A percentile compares a stretch with the other conserved stretches of the same genome.
These are phyloP conservation scores for Skeletonema tropicum DNA, from an alignment of 108 stramenopile genomes.

Conservation along the genomic window DNA sequence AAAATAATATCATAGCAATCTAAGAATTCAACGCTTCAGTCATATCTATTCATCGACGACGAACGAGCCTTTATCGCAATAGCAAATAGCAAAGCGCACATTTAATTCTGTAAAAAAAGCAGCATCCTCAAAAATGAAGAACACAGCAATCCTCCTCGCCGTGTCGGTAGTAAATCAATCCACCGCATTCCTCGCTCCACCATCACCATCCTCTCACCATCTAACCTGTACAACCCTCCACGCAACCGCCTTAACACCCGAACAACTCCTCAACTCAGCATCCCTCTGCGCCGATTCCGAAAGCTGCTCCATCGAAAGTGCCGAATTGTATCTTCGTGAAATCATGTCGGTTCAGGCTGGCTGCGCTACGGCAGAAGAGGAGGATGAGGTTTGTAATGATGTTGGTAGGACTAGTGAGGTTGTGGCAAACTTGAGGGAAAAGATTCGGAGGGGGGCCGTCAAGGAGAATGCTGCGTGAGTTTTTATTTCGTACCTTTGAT, in stretches of 20 bases:
- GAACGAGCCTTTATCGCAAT: no score
- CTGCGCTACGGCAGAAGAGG: conserved; percentile 53
- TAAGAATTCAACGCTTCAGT: no score
- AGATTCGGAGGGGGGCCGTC: conserved; percentile 40
- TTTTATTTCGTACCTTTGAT: background rate
- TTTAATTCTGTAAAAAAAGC: no score
- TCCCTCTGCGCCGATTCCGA: conserved; percentile 64
- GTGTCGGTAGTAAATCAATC: conserved; percentile 7
- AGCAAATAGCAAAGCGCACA: no score
- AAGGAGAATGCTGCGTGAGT: conserved; percentile 30
- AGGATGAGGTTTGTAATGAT: conserved; percentile 35
- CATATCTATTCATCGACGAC: no score
- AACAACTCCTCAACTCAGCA: conserved; percentile 36
- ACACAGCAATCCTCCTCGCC: background rate
- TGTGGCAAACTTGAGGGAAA: conserved; percentile 60
- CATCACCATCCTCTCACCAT: background rate
- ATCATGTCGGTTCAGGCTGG: conserved; percentile 55
- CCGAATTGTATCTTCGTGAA: conserved; percentile 54
- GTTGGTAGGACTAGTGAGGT: conserved; percentile 47
- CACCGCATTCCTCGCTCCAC: background rate
- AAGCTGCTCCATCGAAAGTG: conserved; percentile 60
- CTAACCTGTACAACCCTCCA: background rate
- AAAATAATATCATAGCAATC: no score
- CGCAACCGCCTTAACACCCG: conserved; percentile 6
- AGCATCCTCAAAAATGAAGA: background rate